Evolutionary conservation across 2,329 filamentous ascomycete species (phyloP), one percentile per base, ranked within the genome.

Genomic region (Fusarium nygamai): DNA sequence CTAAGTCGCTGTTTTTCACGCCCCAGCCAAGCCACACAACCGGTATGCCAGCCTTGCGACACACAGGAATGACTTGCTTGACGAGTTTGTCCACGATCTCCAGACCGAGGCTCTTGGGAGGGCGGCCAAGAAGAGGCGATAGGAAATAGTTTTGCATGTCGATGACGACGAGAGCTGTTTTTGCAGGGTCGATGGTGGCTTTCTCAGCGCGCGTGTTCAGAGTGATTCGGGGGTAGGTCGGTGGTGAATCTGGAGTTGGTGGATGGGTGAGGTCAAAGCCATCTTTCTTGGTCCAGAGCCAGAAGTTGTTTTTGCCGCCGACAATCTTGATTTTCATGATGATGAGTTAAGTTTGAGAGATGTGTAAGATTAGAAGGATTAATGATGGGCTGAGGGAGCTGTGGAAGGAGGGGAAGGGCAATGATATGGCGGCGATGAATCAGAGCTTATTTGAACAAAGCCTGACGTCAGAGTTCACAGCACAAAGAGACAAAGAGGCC

Each of bases 381-480:
- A 1, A 8, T 3, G 0, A 9, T 50, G 7, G 20, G 0, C 8
- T 17, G 14, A 17, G 27, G 20, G 0, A n/a, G 29, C 10, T 6
- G 24, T 20, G 5, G 20, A 31, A n/a, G 47, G 27, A 17, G 29
- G 27, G 47, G 47, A 3, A n/a, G 5, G 22, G 3, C 9, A 19
- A 13, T 13, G 22, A n/a, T 13, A 22, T 50, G 47, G 47, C 47
- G 17, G 16, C 10, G 0, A 0, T 50, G 29, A 33, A 33, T 50
- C 47, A 50, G 47, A 50, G 29, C 3, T 16, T 13, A 9, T 33
- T 13, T 13, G 16, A 13, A 50, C 22, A 33, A 33, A 33, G 22
- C 29, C 22, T 50, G 5, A 50, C 47, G 47, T 33, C 29, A 33
- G 22, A 17, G 5, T n/a, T 22, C 0, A 20, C 11, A 19, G 19